Evolutionary conservation across 441 rosid genomes (phyloP).

Genomic region (Gossypium schwendimanii): DNA sequence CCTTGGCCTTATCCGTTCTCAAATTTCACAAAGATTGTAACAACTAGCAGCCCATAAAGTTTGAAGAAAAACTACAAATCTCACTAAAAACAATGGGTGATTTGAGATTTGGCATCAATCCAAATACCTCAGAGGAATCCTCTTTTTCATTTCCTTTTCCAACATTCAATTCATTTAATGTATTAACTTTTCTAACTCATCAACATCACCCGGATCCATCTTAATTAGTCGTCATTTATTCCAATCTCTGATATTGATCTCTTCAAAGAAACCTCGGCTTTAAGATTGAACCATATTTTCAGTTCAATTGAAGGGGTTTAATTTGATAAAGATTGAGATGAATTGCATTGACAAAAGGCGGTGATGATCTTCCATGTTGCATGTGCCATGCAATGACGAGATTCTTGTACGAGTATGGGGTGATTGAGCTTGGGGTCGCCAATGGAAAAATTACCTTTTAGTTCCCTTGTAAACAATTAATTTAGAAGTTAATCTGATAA

Average conservation of each 20-base stretch:
- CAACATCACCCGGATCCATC: background rate
- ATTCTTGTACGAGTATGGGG: background rate
- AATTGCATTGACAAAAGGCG: background rate
- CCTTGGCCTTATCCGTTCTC: background rate
- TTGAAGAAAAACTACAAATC: background rate
- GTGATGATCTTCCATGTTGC: background rate
- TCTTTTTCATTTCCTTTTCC: conserved; percentile 12
- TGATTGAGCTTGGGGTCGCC: too few species aligned
- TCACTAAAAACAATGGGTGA: background rate
- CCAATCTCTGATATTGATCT: background rate
- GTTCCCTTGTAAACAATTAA: too few species aligned
- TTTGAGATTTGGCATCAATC: conserved; percentile 18
- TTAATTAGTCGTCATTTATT: background rate
- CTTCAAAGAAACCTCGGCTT: background rate
- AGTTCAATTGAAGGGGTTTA: background rate
- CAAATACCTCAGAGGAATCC: conserved; percentile 28
- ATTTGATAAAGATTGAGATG: background rate
- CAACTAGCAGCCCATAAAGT: background rate
- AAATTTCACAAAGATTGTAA: background rate
- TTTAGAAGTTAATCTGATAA: too few species aligned
- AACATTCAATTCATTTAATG: background rate
- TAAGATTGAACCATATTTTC: background rate
- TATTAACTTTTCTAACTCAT: background rate
- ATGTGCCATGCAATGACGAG: background rate
- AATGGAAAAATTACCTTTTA: too few species aligned